Conservation (phyloP, 768 basidiomycete species). For the Tylopilus balloui region DNA sequence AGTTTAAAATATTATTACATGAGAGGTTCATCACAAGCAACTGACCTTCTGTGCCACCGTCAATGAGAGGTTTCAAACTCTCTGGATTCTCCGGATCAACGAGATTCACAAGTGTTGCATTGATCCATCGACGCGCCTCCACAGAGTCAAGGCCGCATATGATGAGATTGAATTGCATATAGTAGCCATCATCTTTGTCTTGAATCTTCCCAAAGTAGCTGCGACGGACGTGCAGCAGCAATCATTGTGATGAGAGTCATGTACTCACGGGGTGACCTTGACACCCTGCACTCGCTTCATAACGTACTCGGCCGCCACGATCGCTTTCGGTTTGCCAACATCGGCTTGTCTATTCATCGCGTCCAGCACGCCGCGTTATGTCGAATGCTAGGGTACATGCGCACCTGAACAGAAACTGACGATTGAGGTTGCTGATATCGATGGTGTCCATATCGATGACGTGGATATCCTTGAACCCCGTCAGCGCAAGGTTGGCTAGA, state of each 20-base stretch:
- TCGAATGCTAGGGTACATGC: slow-evolving; percentile 3
- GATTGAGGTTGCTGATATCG: slow-evolving; percentile 97
- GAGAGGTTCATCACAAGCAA: neutral
- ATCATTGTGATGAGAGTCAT: neutral
- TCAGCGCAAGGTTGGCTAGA: slow-evolving; percentile 89
- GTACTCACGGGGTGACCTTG: slow-evolving; percentile 89
- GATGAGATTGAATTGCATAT: slow-evolving; percentile 94
- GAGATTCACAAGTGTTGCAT: slow-evolving; percentile 92
- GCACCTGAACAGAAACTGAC: slow-evolving; percentile 96
- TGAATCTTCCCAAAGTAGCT: slow-evolving; percentile 98
- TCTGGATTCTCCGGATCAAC: slow-evolving; percentile 93
- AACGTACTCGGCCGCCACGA: slow-evolving; percentile 90
- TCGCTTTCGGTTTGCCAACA: slow-evolving; percentile 92
- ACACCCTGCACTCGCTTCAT: slow-evolving; percentile 96
- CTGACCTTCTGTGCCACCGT: slow-evolving; percentile 96
- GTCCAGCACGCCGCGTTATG: neutral
- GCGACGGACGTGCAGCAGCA: slow-evolving; percentile 12
- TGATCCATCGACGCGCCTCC: slow-evolving; percentile 97
- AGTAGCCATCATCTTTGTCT: slow-evolving; percentile 93
- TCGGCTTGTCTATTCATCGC: slow-evolving; percentile 62
- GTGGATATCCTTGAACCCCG: slow-evolving; percentile 97
- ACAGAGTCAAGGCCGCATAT: slow-evolving; percentile 98
- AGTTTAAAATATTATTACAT: neutral
- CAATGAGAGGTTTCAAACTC: slow-evolving; percentile 92
- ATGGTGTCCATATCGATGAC: slow-evolving; percentile 99